Evolutionary conservation across 345 rosid genomes (phyloP).

Genomic region (Citropsis articulata): DNA sequence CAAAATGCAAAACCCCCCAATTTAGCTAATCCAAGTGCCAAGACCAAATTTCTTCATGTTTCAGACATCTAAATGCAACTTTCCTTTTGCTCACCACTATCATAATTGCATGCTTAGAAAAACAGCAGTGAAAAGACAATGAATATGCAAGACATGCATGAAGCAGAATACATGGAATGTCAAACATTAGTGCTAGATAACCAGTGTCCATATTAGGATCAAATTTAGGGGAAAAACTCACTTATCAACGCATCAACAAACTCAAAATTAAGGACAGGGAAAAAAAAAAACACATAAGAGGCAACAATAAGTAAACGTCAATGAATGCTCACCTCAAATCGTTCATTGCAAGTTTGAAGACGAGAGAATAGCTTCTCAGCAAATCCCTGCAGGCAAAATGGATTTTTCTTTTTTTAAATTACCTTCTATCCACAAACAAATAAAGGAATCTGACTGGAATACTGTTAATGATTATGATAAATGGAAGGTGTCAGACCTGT

Average conservation of each 20-base stretch:
- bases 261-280: not conserved
- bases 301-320: not conserved
- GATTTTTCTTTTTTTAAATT: not conserved
- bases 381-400: constrained; percentile 55
- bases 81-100: not conserved
- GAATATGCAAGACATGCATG: not conserved
- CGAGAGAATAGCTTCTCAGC: constrained; percentile 84
- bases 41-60: not conserved
- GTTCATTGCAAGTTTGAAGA: constrained; percentile 85
- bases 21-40: not conserved
- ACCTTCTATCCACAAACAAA: not conserved
- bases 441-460: not conserved
- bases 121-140: not conserved
- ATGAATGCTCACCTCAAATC: constrained; percentile 61
- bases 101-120: not conserved
- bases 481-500: constrained; percentile 49
- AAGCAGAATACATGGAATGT: not conserved
- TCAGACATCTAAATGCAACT: not conserved
- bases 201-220: too few species aligned
- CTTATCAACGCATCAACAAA: not conserved
- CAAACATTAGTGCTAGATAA: not conserved
- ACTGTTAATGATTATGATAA: not conserved
- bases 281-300: not conserved
- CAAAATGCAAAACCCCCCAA: not conserved
- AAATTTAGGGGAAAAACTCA: too few species aligned